Conservation (phyloP, 345 rosid species). For the Schrenkiella parvula region DNA sequence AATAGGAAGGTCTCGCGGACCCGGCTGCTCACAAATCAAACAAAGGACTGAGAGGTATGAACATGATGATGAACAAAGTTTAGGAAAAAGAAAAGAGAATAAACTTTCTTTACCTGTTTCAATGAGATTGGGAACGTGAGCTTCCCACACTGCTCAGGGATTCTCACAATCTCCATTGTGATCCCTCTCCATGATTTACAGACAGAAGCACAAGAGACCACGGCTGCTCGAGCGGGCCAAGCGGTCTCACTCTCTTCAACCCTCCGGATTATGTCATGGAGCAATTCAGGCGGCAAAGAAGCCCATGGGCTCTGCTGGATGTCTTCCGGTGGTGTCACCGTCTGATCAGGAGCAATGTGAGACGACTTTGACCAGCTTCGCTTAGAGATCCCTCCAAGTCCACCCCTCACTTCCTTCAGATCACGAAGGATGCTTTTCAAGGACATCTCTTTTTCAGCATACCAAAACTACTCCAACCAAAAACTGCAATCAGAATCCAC, state of each 20-base stretch:
- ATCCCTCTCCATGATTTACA: slow-evolving; percentile 86
- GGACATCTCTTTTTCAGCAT: slow-evolving; percentile 53
- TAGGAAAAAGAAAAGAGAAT: no score
- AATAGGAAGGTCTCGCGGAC: slow-evolving; percentile 75
- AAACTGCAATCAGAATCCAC: slow-evolving; percentile 23
- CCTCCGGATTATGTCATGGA: slow-evolving; percentile 72
- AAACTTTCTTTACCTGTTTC: slow-evolving; percentile 57
- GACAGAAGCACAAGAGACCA: slow-evolving; percentile 76
- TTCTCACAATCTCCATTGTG: slow-evolving; percentile 67
- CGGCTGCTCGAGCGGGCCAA: slow-evolving; percentile 88
- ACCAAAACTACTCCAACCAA: slow-evolving; percentile 18
- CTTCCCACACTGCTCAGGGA: slow-evolving; percentile 83
- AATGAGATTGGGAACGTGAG: slow-evolving; percentile 84
- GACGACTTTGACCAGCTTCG: slow-evolving; percentile 49
- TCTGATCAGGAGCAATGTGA: slow-evolving; percentile 80
- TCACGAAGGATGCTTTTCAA: slow-evolving; percentile 81
- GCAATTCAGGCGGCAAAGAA: slow-evolving; percentile 77
- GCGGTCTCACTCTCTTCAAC: slow-evolving; percentile 81
- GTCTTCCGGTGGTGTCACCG: slow-evolving; percentile 28
- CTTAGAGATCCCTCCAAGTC: slow-evolving; percentile 74
- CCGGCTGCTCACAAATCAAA: slow-evolving; percentile 50
- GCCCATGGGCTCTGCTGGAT: slow-evolving; percentile 79
- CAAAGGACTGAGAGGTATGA: not conserved
- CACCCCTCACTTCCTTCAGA: slow-evolving; percentile 73
- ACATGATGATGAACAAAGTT: not conserved